These are phyloP conservation scores for Beverwykella pulmonaria DNA, from an alignment of 495 filamentous ascomycete genomes.

Conservation along the genomic window DNA sequence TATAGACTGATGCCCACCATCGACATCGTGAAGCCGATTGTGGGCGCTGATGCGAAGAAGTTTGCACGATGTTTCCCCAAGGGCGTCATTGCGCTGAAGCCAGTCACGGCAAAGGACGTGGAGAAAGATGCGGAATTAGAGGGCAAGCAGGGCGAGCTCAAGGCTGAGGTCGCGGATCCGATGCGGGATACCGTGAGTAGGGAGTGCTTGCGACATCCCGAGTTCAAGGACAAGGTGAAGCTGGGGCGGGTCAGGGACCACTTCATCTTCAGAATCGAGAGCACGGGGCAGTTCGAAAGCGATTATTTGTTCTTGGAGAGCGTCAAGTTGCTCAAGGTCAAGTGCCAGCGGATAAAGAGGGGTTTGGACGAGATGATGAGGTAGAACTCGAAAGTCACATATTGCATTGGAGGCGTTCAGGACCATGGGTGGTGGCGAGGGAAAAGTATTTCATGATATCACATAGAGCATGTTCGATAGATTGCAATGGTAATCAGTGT, in stretches of 20 bases:
- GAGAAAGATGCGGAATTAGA: constrained; percentile 64
- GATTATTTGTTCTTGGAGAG: constrained; percentile 89
- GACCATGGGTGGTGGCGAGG: background rate
- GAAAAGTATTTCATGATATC: constrained; percentile 16
- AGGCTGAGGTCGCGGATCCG: constrained; percentile 81
- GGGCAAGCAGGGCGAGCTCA: constrained; percentile 70
- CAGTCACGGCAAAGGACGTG: constrained; percentile 69
- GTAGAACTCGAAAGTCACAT: constrained; percentile 34
- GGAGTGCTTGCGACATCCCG: constrained; percentile 86
- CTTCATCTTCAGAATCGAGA: constrained; percentile 96
- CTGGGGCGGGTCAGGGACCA: constrained; percentile 88
- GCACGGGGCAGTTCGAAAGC: constrained; percentile 88
- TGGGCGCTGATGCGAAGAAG: constrained; percentile 83
- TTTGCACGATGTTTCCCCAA: constrained; percentile 87
- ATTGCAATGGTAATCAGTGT: background rate
- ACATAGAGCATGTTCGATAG: constrained; percentile 6
- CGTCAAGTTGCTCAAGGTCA: constrained; percentile 79
- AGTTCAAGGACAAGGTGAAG: constrained; percentile 94
- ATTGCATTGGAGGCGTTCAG: constrained; percentile 26
- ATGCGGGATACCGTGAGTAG: constrained; percentile 90
- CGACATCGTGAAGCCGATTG: constrained; percentile 75
- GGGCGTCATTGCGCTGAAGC: constrained; percentile 82
- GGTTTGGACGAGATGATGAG: constrained; percentile 60
- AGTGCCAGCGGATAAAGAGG: constrained; percentile 67
- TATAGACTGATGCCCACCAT: constrained; percentile 91